Percentiles rank a stretch among this genome's conserved stretches.
Evolutionary conservation across 768 basidiomycete genomes (phyloP).

Genomic region (Termitomyces heimii): DNA sequence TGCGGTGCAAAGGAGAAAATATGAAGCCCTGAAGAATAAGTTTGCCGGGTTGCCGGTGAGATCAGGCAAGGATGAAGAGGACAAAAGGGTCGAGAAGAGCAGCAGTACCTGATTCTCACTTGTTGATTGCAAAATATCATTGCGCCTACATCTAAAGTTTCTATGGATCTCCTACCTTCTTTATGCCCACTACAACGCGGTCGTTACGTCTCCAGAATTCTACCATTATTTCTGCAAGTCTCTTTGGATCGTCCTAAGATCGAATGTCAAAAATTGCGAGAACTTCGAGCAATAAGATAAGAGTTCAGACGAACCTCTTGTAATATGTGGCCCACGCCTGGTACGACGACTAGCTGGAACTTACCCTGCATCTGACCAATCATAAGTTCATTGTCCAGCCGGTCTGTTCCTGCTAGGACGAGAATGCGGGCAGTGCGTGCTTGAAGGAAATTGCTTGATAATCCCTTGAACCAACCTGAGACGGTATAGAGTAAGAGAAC

Average conservation of each 20-base stretch:
- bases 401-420: conserved; percentile 87
- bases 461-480: conserved; percentile 84
- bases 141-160: neutral
- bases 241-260: conserved; percentile 79
- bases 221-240: conserved; percentile 72
- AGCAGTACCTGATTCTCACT: neutral
- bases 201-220: conserved; percentile 94
- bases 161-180: conserved; percentile 43
- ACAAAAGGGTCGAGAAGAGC: conserved; percentile 23
- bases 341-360: conserved; percentile 88
- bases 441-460: conserved; percentile 75
- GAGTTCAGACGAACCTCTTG: conserved; percentile 69
- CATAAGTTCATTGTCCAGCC: conserved; percentile 90
- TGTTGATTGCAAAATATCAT: neutral
- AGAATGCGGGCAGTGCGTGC: conserved; percentile 80
- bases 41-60: conserved; percentile 75
- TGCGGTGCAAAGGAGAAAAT: conserved; percentile 71
- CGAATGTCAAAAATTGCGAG: neutral
- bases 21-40: conserved; percentile 73
- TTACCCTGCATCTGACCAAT: conserved; percentile 97
- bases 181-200: conserved; percentile 52
- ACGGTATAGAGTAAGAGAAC: neutral
- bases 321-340: conserved; percentile 87
- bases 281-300: neutral
- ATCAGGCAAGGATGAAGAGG: conserved; percentile 36